A percentile compares a stretch with the other conserved stretches of the same genome.
phyloP scores from a whole-genome alignment of 2,329 filamentous ascomycete species.

The Monosporascus cannonballus region DNA sequence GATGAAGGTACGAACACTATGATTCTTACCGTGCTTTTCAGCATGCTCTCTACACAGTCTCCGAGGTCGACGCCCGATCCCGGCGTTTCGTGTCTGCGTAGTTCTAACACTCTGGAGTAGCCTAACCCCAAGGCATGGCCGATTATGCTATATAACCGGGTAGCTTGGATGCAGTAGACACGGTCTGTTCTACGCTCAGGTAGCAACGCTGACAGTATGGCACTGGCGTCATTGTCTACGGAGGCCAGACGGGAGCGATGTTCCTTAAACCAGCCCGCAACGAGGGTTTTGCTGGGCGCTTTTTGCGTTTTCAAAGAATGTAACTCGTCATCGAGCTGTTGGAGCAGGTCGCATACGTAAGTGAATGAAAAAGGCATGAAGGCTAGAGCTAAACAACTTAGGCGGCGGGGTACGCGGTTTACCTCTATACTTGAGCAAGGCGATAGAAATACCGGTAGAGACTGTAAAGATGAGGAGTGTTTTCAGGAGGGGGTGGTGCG shows the following conservation, averaged over 20 bases:
- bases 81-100: constrained; percentile 56
- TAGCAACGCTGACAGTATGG: constrained; percentile 69
- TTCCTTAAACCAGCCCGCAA: constrained; percentile 62
- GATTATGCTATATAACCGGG: constrained; percentile 60
- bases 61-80: constrained; percentile 61
- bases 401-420: neutral
- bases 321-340: constrained; percentile 50
- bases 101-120: constrained; percentile 50
- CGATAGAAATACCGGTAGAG: neutral
- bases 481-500: neutral
- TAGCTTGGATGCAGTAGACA: constrained; percentile 64
- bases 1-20: neutral
- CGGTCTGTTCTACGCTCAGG: constrained; percentile 72
- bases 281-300: constrained; percentile 25
- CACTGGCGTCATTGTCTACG: constrained; percentile 49
- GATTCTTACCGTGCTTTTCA: constrained; percentile 51
- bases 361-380: constrained; percentile 57
- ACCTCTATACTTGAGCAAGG: neutral
- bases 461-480: neutral
- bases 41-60: constrained; percentile 61
- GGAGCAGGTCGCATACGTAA: constrained; percentile 68
- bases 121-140: constrained; percentile 61
- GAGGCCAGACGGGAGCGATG: constrained; percentile 55
- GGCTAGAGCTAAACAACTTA: no score
- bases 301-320: constrained; percentile 27